These are phyloP conservation scores for Paecilomyces variotii DNA, from an alignment of 2,329 filamentous ascomycete species.

Conservation along the genomic window DNA sequence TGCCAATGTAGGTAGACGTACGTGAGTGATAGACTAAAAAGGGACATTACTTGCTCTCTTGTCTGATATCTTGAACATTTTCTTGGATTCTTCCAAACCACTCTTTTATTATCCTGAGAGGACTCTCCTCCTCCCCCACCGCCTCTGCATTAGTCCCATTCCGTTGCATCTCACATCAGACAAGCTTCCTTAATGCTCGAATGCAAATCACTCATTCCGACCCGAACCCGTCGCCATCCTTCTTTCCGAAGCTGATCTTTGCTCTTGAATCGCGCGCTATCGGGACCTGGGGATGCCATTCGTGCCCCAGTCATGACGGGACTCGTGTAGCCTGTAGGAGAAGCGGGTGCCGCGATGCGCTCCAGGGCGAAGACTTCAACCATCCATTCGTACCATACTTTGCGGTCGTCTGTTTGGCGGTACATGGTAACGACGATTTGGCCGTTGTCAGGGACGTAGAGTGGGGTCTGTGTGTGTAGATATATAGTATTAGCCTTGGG, in stretches of 20 bases:
- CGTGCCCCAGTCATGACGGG: slow-evolving; percentile 25
- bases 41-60: too few relatives aligned
- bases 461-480: slow-evolving; percentile 61
- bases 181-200: slow-evolving; percentile 43
- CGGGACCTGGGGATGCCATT: slow-evolving; percentile 15
- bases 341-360: slow-evolving; percentile 8
- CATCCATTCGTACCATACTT: slow-evolving; percentile 98
- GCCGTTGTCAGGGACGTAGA: slow-evolving; percentile 75
- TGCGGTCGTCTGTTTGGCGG: slow-evolving; percentile 88
- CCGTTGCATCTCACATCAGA: slow-evolving; percentile 31
- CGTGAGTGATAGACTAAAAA: too few relatives aligned
- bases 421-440: slow-evolving; percentile 91
- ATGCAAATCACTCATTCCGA: slow-evolving; percentile 40
- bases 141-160: too few relatives aligned
- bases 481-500: slow-evolving; percentile 10
- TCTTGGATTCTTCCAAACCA: too few relatives aligned
- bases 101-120: too few relatives aligned
- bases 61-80: too few relatives aligned
- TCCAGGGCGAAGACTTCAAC: slow-evolving; percentile 65
- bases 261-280: slow-evolving; percentile 14
- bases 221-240: slow-evolving; percentile 23
- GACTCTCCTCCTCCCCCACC: background rate
- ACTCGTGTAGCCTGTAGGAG: slow-evolving; percentile 7
- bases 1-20: too few relatives aligned
- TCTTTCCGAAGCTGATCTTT: slow-evolving; percentile 9